Evolutionary conservation across 2,329 filamentous ascomycete species (phyloP).

Genomic region (Neonectria hederae): DNA sequence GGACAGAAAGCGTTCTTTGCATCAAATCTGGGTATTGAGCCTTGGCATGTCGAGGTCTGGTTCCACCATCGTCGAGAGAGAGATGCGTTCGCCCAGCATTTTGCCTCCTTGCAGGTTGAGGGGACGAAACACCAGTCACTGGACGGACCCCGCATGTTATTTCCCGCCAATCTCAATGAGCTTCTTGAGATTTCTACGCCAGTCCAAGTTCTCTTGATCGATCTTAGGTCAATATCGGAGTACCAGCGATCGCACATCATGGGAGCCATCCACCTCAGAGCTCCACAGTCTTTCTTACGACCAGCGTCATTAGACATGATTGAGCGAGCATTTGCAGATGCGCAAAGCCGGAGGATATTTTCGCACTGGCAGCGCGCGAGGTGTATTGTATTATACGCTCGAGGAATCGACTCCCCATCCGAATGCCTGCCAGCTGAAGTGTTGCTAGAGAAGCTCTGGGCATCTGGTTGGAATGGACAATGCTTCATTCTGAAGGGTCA

Average conservation of each 20-base stretch:
- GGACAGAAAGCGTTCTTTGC: conserved; percentile 63
- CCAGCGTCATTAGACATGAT: conserved; percentile 61
- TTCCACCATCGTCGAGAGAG: conserved; percentile 63
- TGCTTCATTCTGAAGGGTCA: conserved; percentile 66
- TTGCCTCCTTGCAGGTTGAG: conserved; percentile 56
- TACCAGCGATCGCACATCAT: conserved; percentile 63
- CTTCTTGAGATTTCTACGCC: conserved; percentile 61
- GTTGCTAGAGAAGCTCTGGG: conserved; percentile 56
- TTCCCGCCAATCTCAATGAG: conserved; percentile 60
- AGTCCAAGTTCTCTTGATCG: conserved; percentile 58
- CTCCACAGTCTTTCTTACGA: conserved; percentile 59
- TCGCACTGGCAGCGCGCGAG: conserved; percentile 57
- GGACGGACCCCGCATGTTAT: conserved; percentile 56
- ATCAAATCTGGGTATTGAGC: conserved; percentile 63
- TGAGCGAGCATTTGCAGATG: conserved; percentile 59
- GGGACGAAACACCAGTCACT: conserved; percentile 45
- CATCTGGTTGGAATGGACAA: conserved; percentile 59
- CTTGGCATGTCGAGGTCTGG: conserved; percentile 63
- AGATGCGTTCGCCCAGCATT: conserved; percentile 55
- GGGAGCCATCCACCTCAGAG: conserved; percentile 61
- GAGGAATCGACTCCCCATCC: conserved; percentile 58
- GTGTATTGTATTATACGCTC: conserved; percentile 64
- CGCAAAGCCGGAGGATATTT: conserved; percentile 58
- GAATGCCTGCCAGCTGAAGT: conserved; percentile 61
- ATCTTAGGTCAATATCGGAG: conserved; percentile 57